Evolutionary conservation across 2,329 filamentous ascomycete species (phyloP).

Genomic region (Fusarium poae): DNA sequence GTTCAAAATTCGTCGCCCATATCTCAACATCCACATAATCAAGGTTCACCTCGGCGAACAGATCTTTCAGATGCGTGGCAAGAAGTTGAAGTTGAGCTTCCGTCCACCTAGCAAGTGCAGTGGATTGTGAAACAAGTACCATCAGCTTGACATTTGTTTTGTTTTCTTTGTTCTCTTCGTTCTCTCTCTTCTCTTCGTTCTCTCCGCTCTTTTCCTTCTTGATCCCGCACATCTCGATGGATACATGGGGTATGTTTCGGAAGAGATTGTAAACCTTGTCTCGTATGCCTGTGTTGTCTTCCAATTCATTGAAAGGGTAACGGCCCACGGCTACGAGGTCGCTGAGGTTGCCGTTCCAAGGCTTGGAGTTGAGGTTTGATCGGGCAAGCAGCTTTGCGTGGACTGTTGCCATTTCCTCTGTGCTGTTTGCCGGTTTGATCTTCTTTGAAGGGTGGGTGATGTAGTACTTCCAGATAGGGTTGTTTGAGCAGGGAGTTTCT

Average conservation of each 20-base stretch:
- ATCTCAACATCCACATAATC: neutral
- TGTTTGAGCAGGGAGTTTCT: too few species aligned
- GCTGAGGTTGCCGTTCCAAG: neutral
- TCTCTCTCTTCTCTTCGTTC: too few species aligned
- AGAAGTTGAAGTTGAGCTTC: too few species aligned
- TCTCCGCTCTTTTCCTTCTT: accelerated
- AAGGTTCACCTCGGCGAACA: accelerated
- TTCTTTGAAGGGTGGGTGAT: neutral
- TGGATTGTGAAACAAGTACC: too few species aligned
- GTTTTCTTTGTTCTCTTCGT: too few species aligned
- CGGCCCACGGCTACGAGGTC: neutral
- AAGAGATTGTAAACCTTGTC: neutral
- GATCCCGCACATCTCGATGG: neutral
- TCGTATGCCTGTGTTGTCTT: neutral
- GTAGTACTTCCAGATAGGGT: neutral
- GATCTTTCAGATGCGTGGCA: neutral
- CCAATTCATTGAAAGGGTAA: neutral
- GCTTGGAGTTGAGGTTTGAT: accelerated
- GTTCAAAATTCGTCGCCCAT: neutral
- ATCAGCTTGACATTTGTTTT: neutral
- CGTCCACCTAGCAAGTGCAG: too few species aligned
- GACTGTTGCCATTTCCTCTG: neutral
- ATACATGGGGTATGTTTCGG: accelerated
- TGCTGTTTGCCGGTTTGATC: accelerated
- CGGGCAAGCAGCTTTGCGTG: neutral